Evolutionary conservation across 176 grass and related monocot species (phyloP).

Genomic region (Aegilops tauschii): DNA sequence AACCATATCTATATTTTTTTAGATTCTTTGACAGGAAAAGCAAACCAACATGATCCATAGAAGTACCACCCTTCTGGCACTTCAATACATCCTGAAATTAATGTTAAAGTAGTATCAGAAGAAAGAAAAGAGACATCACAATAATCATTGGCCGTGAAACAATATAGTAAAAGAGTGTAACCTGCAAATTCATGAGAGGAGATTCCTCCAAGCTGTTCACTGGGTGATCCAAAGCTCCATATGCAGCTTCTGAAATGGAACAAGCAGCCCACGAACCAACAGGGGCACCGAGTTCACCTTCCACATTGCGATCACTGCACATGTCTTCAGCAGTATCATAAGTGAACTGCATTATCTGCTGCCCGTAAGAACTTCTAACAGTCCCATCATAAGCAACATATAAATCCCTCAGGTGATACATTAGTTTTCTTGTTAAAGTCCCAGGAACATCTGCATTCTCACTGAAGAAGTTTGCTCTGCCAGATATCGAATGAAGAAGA

Average conservation of each 20-base stretch:
- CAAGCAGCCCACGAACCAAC: constrained; percentile 83
- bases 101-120: constrained; percentile 23
- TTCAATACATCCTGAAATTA: constrained; percentile 73
- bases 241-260: constrained; percentile 95
- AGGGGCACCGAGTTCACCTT: constrained; percentile 58
- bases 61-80: constrained; percentile 63
- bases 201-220: constrained; percentile 73
- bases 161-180: constrained; percentile 31
- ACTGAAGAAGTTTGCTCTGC: constrained; percentile 72
- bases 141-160: not conserved
- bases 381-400: constrained; percentile 90
- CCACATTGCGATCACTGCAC: constrained; percentile 4
- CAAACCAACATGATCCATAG: constrained; percentile 43
- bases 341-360: constrained; percentile 78
- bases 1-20: constrained; percentile 75
- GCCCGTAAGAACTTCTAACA: constrained; percentile 70
- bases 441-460: constrained; percentile 88
- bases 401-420: constrained; percentile 85
- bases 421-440: constrained; percentile 73
- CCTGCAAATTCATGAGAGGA: constrained; percentile 84
- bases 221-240: constrained; percentile 86
- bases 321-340: constrained; percentile 46
- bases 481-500: constrained; percentile 76
- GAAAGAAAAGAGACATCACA: not conserved
- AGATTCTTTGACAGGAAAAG: constrained; percentile 68